These are phyloP conservation scores for Zasmidium citrigriseum DNA, from an alignment of 2,329 filamentous ascomycete genomes.

Conservation along the genomic window DNA sequence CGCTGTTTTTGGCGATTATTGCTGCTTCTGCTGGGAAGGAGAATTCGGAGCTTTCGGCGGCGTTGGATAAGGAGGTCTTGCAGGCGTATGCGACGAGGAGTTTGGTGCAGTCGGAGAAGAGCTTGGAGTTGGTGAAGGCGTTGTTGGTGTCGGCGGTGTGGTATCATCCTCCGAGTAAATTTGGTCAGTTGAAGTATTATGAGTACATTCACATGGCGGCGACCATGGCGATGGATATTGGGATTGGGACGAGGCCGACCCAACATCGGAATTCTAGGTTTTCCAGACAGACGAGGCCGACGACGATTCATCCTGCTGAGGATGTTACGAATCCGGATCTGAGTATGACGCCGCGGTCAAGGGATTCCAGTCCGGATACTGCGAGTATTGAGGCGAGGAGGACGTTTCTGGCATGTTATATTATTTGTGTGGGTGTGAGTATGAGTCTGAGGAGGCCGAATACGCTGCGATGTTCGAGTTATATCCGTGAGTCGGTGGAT, in stretches of 20 bases:
- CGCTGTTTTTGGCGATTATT: slow-evolving; percentile 71
- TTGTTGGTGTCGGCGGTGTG: slow-evolving; percentile 52
- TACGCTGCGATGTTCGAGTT: slow-evolving; percentile 60
- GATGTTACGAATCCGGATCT: slow-evolving; percentile 30
- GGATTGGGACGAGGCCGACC: slow-evolving; percentile 29
- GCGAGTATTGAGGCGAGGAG: slow-evolving; percentile 58
- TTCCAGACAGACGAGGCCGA: background rate
- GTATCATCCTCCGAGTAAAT: slow-evolving; percentile 52
- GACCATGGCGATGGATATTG: slow-evolving; percentile 52
- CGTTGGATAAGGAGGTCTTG: slow-evolving; percentile 52
- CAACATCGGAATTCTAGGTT: slow-evolving; percentile 1
- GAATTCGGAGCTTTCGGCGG: slow-evolving; percentile 45
- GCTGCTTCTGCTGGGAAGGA: slow-evolving; percentile 62
- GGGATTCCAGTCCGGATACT: slow-evolving; percentile 46
- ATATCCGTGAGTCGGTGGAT: slow-evolving; percentile 62
- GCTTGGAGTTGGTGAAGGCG: slow-evolving; percentile 54
- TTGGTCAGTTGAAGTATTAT: slow-evolving; percentile 48
- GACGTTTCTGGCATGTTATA: slow-evolving; percentile 62
- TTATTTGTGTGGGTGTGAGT: slow-evolving; percentile 59
- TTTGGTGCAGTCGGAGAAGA: slow-evolving; percentile 53
- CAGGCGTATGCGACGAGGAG: slow-evolving; percentile 51
- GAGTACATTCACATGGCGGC: slow-evolving; percentile 55
- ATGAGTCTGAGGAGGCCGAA: slow-evolving; percentile 64
- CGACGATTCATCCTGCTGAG: slow-evolving; percentile 25
- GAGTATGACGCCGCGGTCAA: slow-evolving; percentile 24